Conservation (phyloP, 306 rosid species). For the Castanospermum australe region DNA sequence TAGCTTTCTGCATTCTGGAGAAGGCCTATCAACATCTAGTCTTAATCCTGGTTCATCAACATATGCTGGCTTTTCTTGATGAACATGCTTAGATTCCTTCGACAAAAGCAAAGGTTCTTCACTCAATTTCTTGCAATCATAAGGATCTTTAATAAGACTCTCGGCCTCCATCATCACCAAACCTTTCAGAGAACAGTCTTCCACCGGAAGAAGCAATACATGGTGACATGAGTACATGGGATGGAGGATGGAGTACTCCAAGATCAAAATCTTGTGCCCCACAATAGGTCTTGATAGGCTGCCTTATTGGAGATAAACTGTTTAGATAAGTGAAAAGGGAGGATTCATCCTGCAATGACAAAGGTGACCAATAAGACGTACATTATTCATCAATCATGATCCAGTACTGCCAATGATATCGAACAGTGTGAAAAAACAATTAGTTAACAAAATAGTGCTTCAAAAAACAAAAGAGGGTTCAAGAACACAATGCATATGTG, state of each 20-base stretch:
- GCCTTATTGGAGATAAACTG: constrained; percentile 38
- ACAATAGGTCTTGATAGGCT: constrained; percentile 31
- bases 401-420: background rate
- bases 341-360: constrained; percentile 48
- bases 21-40: constrained; percentile 9
- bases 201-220: background rate
- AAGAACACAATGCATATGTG: background rate
- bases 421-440: background rate
- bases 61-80: background rate
- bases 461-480: background rate
- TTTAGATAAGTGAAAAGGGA: constrained; percentile 29
- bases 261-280: constrained; percentile 32
- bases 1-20: background rate
- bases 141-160: constrained; percentile 3
- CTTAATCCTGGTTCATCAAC: background rate
- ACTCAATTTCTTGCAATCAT: background rate
- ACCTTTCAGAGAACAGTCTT: no score
- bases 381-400: background rate
- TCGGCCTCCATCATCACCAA: background rate
- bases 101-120: background rate
- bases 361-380: background rate
- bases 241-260: no score
- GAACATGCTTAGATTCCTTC: background rate
- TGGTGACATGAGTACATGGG: constrained; percentile 37
- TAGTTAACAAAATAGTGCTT: background rate